Conservation (phyloP, 495 filamentous ascomycete genomes). For the Annulohypoxylon nitens region DNA sequence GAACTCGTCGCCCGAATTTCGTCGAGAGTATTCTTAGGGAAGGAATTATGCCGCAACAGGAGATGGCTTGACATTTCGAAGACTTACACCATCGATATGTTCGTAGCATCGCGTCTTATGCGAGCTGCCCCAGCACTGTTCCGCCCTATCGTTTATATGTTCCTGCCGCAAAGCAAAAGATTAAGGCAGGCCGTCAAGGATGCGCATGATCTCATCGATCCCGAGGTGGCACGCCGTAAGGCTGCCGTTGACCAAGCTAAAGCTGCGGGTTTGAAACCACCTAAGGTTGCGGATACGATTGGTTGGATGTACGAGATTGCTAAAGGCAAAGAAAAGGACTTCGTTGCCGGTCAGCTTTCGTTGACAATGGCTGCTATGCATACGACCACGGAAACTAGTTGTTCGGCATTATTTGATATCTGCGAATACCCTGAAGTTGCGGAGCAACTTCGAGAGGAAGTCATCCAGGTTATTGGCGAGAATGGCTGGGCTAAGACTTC, state of each 20-base stretch:
- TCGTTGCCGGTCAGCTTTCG: slow-evolving; percentile 48
- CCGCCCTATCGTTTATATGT: slow-evolving; percentile 53
- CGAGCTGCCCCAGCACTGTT: slow-evolving; percentile 53
- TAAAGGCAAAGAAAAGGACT: slow-evolving; percentile 47
- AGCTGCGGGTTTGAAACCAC: slow-evolving; percentile 48
- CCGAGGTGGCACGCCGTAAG: slow-evolving; percentile 51
- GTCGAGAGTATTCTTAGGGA: slow-evolving; percentile 63
- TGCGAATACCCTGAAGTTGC: slow-evolving; percentile 55
- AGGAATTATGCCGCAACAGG: slow-evolving; percentile 57
- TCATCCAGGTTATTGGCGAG: slow-evolving; percentile 53
- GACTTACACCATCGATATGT: slow-evolving; percentile 56
- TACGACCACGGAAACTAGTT: slow-evolving; percentile 55
- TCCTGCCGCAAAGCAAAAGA: slow-evolving; percentile 49
- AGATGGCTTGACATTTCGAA: slow-evolving; percentile 62
- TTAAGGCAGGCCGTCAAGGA: slow-evolving; percentile 50
- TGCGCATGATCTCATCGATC: slow-evolving; percentile 52
- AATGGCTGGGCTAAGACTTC: slow-evolving; percentile 62
- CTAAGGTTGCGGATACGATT: slow-evolving; percentile 51
- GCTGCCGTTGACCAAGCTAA: slow-evolving; percentile 46
- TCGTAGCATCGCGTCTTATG: slow-evolving; percentile 51
- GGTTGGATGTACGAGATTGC: slow-evolving; percentile 54
- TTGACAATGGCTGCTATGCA: slow-evolving; percentile 55
- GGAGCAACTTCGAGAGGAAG: slow-evolving; percentile 56
- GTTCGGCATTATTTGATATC: slow-evolving; percentile 57
- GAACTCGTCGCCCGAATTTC: slow-evolving; percentile 62